Evolutionary conservation across 371 early-diverging fungal species (phyloP).

Genomic region (Mucor velutinosus): DNA sequence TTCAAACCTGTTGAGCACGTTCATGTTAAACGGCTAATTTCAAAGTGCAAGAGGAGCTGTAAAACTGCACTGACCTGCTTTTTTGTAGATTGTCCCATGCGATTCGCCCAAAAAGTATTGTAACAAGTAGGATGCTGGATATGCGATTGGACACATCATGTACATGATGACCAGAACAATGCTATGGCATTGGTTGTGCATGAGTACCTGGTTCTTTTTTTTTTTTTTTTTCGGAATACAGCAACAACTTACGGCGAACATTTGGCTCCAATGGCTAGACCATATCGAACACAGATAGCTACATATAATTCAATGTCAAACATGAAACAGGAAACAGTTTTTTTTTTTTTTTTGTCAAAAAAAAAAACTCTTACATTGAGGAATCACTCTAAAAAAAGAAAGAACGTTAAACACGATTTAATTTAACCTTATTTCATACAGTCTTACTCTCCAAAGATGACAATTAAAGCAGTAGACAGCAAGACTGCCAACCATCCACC

Average conservation of each 20-base stretch:
- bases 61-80: slow-evolving; percentile 39
- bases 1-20: slow-evolving; percentile 61
- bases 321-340: background rate
- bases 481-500: slow-evolving; percentile 86
- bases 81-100: slow-evolving; percentile 79
- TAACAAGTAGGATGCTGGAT: slow-evolving; percentile 77
- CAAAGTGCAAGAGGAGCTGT: background rate
- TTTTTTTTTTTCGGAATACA: too few species aligned
- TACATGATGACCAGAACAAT: slow-evolving; percentile 73
- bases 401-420: slow-evolving; percentile 43
- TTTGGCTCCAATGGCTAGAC: slow-evolving; percentile 81
- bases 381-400: slow-evolving; percentile 47
- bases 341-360: too few species aligned
- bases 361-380: slow-evolving; percentile 34
- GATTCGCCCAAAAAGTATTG: slow-evolving; percentile 80
- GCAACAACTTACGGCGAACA: slow-evolving; percentile 59
- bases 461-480: slow-evolving; percentile 84
- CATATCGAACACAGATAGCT: slow-evolving; percentile 65
- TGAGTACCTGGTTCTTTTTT: background rate
- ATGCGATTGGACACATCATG: slow-evolving; percentile 70
- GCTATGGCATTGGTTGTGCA: slow-evolving; percentile 16
- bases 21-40: background rate
- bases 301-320: slow-evolving; percentile 4
- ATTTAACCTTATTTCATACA: slow-evolving; percentile 36
- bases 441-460: slow-evolving; percentile 94